phyloP scores from a whole-genome alignment of 1,284 basidiomycete species.

The Neotropicomus parvogracilis region DNA sequence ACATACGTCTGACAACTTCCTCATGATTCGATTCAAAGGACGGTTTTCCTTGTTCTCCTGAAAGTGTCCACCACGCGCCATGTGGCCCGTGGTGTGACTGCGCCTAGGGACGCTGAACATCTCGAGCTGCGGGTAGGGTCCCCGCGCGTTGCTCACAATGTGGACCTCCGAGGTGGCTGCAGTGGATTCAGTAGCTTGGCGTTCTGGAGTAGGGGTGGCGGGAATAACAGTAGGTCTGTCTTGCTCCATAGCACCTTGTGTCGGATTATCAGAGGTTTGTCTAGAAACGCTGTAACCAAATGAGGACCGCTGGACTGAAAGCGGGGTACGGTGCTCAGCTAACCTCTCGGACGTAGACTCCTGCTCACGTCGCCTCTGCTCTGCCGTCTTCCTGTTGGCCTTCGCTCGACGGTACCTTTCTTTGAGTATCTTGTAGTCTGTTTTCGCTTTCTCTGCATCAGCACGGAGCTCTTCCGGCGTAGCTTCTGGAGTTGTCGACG shows the following conservation, averaged over 20 bases:
- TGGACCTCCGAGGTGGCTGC: conserved; percentile 28
- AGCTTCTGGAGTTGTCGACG: conserved; percentile 6
- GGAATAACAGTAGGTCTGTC: not conserved
- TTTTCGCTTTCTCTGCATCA: conserved; percentile 66
- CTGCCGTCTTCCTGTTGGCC: conserved; percentile 44
- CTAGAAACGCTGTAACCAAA: conserved; percentile 23
- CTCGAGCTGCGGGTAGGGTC: conserved; percentile 57
- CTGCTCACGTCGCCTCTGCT: conserved; percentile 24
- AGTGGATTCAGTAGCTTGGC: conserved; percentile 10
- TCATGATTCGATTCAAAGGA: conserved; percentile 43
- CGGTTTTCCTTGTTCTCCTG: conserved; percentile 37
- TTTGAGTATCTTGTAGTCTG: conserved; percentile 63
- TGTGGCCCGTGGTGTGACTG: conserved; percentile 34
- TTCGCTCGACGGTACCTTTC: conserved; percentile 61
- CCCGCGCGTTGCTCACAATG: conserved; percentile 57
- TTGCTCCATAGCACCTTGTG: conserved; percentile 7
- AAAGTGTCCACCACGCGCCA: conserved; percentile 25
- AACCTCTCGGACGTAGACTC: conserved; percentile 35
- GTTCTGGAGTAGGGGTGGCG: conserved; percentile 7
- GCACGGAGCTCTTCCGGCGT: conserved; percentile 47
- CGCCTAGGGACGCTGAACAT: conserved; percentile 51
- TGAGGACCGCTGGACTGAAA: conserved; percentile 6
- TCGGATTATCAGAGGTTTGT: conserved; percentile 24
- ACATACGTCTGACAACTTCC: conserved; percentile 45
- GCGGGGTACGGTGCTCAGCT: conserved; percentile 4